Evolutionary conservation across 306 rosid genomes (phyloP), one percentile per base, ranked within the genome.

Genomic region (Crataegus laevigata): DNA sequence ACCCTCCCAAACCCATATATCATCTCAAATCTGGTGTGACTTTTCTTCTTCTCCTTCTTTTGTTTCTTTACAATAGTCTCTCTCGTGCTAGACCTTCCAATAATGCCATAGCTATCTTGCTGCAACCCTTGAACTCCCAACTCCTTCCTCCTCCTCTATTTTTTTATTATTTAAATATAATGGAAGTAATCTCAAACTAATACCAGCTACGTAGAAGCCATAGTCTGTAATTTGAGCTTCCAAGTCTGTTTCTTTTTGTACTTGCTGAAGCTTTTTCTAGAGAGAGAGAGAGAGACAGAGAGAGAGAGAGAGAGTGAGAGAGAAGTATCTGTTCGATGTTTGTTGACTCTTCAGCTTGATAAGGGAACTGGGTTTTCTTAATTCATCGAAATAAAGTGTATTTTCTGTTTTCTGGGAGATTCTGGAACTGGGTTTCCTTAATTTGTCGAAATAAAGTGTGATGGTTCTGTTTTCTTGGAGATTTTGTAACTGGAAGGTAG

Each of bases 401-500:
- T 58, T 21, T 50, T 75, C 67, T 26, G 25, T 72, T 59, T 74
- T 40, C 22, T 60, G 25, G 73, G 72, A 83, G 87, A 85, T 84
- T 71, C 78, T 76, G 85, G 84, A 87, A 68, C 85, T 80, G 82
- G 81, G 82, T 85, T 58, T 78, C 54, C 84, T 79, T 38, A 89
- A 90, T 89, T 90, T 68, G 88, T 89, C 90, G 88, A 89, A 3
- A 84, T 84, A 75, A 85, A 42, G 40, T 69, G 55, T 22, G 62
- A 75, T 42, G 52, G 25, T 19, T 79, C 63, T 30, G 29, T 69
- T 59, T 72, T 40, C 22, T 60, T 28, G 73, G 69, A 85, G 85
- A 85, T 84, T 71, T 81, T 76, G 85, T 84, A 86, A 65, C 85
- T 82, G 83, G 79, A 76, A 88, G 96, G 93, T 87, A 84, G 28